These are phyloP conservation scores for Vaccinium macrocarpon DNA, from an alignment of 148 eudicot species.

Conservation along the genomic window DNA sequence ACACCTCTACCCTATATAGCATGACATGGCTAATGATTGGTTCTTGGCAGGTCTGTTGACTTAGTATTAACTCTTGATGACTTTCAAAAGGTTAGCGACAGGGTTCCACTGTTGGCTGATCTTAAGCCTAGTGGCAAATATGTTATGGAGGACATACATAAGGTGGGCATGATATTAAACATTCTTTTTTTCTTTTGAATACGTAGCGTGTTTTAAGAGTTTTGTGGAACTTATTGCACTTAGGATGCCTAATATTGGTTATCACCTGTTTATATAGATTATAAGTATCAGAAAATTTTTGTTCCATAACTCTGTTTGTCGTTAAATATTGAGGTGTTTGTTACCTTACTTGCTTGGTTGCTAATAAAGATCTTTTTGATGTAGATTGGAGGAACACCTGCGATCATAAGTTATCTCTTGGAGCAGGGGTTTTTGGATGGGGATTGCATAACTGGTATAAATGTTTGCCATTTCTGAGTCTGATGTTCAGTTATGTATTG, in stretches of 20 bases:
- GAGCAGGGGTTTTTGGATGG: constrained; percentile 85
- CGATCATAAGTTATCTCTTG: constrained; percentile 71
- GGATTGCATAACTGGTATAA: constrained; percentile 88
- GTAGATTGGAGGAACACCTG: constrained; percentile 98
- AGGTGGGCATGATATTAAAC: constrained; percentile 43
- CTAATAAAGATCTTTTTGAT: constrained; percentile 3
- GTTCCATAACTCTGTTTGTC: background rate
- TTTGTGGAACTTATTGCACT: constrained; percentile 6
- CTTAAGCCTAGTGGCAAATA: constrained; percentile 99
- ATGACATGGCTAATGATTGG: constrained; percentile 13
- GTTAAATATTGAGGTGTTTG: background rate
- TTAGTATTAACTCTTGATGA: constrained; percentile 74
- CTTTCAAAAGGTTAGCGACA: constrained; percentile 92
- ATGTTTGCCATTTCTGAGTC: constrained; percentile 6
- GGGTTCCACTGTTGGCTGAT: constrained; percentile 93
- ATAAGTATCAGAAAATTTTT: background rate
- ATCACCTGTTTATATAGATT: background rate
- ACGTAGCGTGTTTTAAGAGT: background rate
- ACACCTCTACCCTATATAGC: background rate
- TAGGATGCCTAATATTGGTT: background rate
- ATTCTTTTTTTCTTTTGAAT: background rate
- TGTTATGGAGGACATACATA: constrained; percentile 97
- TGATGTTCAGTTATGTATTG: background rate
- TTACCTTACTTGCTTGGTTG: background rate
- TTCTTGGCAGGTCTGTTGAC: constrained; percentile 75